phyloP scores from a whole-genome alignment of 2,329 filamentous ascomycete species.

The Fusarium haematococcum region DNA sequence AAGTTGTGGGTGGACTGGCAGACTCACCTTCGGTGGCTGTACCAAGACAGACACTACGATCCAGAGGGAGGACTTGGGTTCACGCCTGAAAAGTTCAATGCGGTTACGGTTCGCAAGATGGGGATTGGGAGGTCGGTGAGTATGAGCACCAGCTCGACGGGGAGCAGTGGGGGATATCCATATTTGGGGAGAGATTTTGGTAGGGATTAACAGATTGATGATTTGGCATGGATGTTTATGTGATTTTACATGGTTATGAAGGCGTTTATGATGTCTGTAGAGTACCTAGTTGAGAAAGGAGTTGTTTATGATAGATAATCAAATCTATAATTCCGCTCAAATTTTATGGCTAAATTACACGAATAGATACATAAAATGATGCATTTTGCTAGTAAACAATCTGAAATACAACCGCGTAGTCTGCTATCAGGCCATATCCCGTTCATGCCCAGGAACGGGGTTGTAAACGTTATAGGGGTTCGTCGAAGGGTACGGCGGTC shows the following conservation, averaged over 20 bases:
- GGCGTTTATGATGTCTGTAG: background rate
- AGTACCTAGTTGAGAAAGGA: background rate
- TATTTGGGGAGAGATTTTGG: background rate
- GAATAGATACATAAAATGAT: background rate
- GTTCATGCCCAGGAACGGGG: background rate
- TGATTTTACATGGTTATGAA: background rate
- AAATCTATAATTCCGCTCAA: background rate
- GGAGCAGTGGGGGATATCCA: background rate
- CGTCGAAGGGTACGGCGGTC: background rate
- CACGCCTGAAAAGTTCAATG: constrained; percentile 21
- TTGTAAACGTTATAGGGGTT: background rate
- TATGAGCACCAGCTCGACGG: constrained; percentile 18
- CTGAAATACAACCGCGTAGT: too few species aligned
- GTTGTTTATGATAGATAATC: background rate
- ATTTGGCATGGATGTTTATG: background rate
- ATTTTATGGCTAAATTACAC: background rate
- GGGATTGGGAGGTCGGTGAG: constrained; percentile 19
- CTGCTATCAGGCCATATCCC: background rate
- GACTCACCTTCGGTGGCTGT: constrained; percentile 11
- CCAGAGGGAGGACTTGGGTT: constrained; percentile 23
- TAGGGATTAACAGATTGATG: background rate
- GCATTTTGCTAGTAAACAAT: background rate
- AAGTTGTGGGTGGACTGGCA: constrained; percentile 18
- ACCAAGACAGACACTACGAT: constrained; percentile 12
- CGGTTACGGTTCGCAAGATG: constrained; percentile 10